phyloP scores from a whole-genome alignment of 345 rosid genomes.

The Brassica cretica region DNA sequence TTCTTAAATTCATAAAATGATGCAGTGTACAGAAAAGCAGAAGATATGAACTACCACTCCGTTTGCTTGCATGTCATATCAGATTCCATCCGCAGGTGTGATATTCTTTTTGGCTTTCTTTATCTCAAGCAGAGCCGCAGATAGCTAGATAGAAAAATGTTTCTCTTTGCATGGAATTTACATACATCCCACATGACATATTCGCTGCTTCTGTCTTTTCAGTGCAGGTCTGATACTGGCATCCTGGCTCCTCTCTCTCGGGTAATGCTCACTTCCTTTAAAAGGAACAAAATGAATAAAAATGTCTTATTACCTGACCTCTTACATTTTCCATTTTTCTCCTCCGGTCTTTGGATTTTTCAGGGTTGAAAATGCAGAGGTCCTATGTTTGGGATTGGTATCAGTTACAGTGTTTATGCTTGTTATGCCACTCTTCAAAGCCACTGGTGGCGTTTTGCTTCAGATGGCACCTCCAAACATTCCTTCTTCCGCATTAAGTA shows the following conservation, averaged over 20 bases:
- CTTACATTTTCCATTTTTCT: conserved; percentile 9
- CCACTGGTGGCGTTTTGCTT: conserved; percentile 78
- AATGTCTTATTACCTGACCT: conserved; percentile 11
- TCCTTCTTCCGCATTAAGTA: conserved; percentile 78
- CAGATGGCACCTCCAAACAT: conserved; percentile 92
- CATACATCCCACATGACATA: conserved; percentile 39
- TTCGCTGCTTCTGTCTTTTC: conserved; percentile 47
- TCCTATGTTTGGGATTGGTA: conserved; percentile 88
- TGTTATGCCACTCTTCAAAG: conserved; percentile 84
- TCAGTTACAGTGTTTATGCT: conserved; percentile 78
- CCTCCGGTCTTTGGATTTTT: conserved; percentile 29
- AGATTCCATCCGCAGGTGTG: conserved; percentile 91
- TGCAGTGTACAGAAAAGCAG: conserved; percentile 90
- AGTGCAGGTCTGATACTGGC: conserved; percentile 98
- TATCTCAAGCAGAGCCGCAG: background rate
- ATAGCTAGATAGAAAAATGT: background rate
- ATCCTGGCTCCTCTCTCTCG: conserved; percentile 92
- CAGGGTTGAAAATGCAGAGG: conserved; percentile 97
- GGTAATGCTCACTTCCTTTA: conserved; percentile 52
- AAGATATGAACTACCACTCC: conserved; percentile 96
- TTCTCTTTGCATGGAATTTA: background rate
- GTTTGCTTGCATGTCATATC: conserved; percentile 93
- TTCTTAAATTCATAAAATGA: conserved; percentile 16
- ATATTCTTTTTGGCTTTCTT: conserved; percentile 23
- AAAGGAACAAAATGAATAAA: background rate